A percentile compares a stretch with the other conserved stretches of the same genome.
Conservation (phyloP, 441 rosid species). For the Bruguiera hainesii region DNA sequence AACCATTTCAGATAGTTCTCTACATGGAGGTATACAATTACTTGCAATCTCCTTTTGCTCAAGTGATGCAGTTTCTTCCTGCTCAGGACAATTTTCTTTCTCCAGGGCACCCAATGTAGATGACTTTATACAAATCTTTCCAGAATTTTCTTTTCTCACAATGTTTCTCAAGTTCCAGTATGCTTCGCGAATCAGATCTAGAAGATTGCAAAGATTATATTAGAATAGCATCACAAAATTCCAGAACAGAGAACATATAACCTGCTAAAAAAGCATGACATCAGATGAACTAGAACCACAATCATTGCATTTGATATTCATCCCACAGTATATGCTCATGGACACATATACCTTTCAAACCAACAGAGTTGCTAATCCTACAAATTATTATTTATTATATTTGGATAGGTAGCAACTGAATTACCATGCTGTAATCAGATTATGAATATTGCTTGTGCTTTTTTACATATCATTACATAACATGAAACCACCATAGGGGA, state of each 20-base stretch:
- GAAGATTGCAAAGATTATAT: conserved; percentile 8
- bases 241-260: too few relatives aligned
- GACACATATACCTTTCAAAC: too few relatives aligned
- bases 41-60: conserved; percentile 20
- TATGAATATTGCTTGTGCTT: too few relatives aligned
- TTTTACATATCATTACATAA: too few relatives aligned
- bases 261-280: too few relatives aligned
- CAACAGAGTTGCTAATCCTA: too few relatives aligned
- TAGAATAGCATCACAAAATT: background rate
- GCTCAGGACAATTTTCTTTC: conserved; percentile 24
- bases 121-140: conserved; percentile 27
- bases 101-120: conserved; percentile 23
- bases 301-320: background rate
- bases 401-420: too few relatives aligned
- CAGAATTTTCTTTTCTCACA: conserved; percentile 34
- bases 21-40: conserved; percentile 20
- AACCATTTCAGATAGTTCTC: conserved; percentile 50
- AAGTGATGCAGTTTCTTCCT: conserved; percentile 15
- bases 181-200: conserved; percentile 73
- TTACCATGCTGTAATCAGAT: too few relatives aligned
- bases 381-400: too few relatives aligned
- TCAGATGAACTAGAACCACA: background rate
- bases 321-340: background rate
- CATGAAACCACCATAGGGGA: too few relatives aligned
- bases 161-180: conserved; percentile 65